Evolutionary conservation across 176 grass and related monocot genomes (phyloP).

Genomic region (Triticum urartu): DNA sequence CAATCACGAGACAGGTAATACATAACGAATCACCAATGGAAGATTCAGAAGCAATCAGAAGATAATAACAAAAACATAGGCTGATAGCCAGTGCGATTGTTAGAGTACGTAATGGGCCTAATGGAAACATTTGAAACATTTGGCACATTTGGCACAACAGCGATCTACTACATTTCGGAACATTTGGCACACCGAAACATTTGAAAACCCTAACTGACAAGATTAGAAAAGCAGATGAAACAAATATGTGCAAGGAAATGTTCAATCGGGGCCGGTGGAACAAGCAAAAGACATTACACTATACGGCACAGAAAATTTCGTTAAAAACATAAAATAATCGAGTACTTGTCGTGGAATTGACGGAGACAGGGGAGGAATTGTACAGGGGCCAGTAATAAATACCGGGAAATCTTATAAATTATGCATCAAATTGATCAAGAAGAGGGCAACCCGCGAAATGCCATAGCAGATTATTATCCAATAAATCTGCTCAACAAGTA

Average conservation of each 20-base stretch:
- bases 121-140: no score
- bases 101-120: no score
- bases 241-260: not conserved
- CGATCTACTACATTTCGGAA: not conserved
- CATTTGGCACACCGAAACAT: not conserved
- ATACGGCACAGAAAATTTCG: not conserved
- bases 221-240: not conserved
- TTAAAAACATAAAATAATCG: not conserved
- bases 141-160: no score
- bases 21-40: not conserved
- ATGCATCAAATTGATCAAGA: not conserved
- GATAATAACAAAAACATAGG: constrained; percentile 12
- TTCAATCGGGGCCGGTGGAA: not conserved
- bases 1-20: not conserved
- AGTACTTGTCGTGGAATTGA: not conserved
- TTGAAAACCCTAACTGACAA: not conserved
- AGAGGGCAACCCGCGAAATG: not conserved
- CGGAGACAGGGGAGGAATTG: not conserved
- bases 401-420: not conserved
- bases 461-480: not conserved
- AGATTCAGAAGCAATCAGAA: not conserved
- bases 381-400: not conserved
- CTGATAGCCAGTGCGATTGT: not conserved
- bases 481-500: not conserved
- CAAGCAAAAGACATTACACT: not conserved